Percentiles rank a stretch among this genome's conserved stretches.
phyloP scores from a whole-genome alignment of 129 eudicot genomes.

The Flaveria robusta region DNA sequence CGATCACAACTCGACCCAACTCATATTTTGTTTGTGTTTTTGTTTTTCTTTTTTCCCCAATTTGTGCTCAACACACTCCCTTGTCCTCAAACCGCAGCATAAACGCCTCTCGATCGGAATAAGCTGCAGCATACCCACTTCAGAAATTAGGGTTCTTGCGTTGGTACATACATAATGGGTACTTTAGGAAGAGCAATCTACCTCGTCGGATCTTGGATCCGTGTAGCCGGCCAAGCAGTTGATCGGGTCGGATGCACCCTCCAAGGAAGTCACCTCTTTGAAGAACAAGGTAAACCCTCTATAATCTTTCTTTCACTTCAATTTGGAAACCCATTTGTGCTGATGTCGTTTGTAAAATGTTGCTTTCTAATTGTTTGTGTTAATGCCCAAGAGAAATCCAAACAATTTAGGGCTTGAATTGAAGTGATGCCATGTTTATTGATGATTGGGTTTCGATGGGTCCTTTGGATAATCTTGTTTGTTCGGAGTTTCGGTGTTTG shows the following conservation, averaged over 20 bases:
- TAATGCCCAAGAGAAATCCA: constrained; percentile 15
- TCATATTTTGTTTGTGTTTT: constrained; percentile 7
- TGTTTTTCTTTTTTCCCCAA: constrained; percentile 19
- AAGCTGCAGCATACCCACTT: constrained; percentile 3
- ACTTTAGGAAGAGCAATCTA: constrained; percentile 75
- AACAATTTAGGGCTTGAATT: constrained; percentile 19
- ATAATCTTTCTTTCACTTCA: background rate
- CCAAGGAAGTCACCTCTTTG: constrained; percentile 75
- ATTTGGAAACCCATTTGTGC: background rate
- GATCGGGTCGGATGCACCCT: constrained; percentile 93
- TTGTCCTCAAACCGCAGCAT: constrained; percentile 23
- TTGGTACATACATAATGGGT: no score
- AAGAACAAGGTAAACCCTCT: constrained; percentile 61
- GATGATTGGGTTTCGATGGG: background rate
- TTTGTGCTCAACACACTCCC: constrained; percentile 33
- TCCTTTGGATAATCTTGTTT: constrained; percentile 5
- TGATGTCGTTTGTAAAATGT: background rate
- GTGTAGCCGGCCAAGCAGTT: constrained; percentile 85
- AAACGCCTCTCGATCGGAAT: constrained; percentile 27
- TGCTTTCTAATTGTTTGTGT: constrained; percentile 6
- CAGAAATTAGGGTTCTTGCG: constrained; percentile 27
- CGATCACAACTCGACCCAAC: constrained; percentile 22
- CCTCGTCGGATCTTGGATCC: constrained; percentile 93
- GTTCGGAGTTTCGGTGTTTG: background rate
- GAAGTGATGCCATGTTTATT: background rate